Conservation (phyloP, 148 eudicot genomes). For the Rhododendron kiyosumense region DNA sequence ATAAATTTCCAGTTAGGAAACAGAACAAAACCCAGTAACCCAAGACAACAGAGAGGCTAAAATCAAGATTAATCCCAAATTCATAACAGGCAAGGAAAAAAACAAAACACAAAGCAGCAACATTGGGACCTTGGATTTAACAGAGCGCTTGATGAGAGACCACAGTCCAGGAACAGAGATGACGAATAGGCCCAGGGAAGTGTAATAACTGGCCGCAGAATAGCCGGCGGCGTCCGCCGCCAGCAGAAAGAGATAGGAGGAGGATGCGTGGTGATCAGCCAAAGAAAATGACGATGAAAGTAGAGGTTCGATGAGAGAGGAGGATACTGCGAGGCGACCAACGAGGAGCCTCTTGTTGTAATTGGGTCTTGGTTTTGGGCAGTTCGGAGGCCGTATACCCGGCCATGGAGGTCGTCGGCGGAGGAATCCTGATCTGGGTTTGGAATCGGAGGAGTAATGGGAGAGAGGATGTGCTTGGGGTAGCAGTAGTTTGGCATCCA, state of each 20-base stretch:
- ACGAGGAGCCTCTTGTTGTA: neutral
- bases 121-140: conserved; percentile 79
- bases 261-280: neutral
- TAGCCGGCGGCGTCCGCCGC: conserved; percentile 46
- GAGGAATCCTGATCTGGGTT: neutral
- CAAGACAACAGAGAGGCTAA: neutral
- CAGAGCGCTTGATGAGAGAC: conserved; percentile 99
- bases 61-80: neutral
- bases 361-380: neutral
- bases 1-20: neutral
- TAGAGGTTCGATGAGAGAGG: conserved; percentile 24
- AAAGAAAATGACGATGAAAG: conserved; percentile 1
- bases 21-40: neutral
- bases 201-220: conserved; percentile 87
- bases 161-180: conserved; percentile 97
- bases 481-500: conserved; percentile 1
- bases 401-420: neutral
- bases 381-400: neutral
- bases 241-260: conserved; percentile 27
- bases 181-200: conserved; percentile 92
- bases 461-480: neutral
- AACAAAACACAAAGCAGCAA: neutral
- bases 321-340: conserved; percentile 2
- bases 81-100: neutral
- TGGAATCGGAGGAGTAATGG: neutral